phyloP scores from a whole-genome alignment of 2,329 filamentous ascomycete species.

The Knufia petricola region DNA sequence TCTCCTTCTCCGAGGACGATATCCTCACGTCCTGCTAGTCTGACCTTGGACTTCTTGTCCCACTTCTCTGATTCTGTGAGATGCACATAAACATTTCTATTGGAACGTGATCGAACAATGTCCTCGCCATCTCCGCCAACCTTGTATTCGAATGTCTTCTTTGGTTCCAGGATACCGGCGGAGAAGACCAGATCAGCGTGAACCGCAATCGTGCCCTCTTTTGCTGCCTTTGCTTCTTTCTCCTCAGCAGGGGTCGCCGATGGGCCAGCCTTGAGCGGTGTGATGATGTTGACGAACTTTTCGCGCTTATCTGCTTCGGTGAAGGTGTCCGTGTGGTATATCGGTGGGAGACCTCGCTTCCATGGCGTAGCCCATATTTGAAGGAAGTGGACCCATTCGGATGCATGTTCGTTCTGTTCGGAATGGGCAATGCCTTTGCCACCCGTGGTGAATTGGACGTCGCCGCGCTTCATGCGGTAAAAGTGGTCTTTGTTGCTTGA shows the following conservation, averaged over 20 bases:
- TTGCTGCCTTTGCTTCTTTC: slow-evolving; percentile 49
- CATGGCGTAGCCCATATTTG: slow-evolving; percentile 85
- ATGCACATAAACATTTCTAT: slow-evolving; percentile 68
- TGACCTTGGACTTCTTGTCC: slow-evolving; percentile 61
- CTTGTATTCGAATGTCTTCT: slow-evolving; percentile 59
- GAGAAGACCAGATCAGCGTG: slow-evolving; percentile 79
- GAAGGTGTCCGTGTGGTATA: slow-evolving; percentile 68
- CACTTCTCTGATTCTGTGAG: slow-evolving; percentile 61
- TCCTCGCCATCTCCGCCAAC: slow-evolving; percentile 46
- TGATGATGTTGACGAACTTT: slow-evolving; percentile 65
- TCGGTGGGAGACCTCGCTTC: slow-evolving; percentile 59
- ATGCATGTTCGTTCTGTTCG: slow-evolving; percentile 66
- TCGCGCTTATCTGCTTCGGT: slow-evolving; percentile 62
- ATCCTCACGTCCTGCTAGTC: slow-evolving; percentile 56
- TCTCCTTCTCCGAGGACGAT: slow-evolving; percentile 65
- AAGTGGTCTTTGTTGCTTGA: slow-evolving; percentile 52
- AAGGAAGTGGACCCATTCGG: slow-evolving; percentile 68
- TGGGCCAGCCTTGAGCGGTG: slow-evolving; percentile 58
- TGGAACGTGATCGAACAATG: slow-evolving; percentile 32
- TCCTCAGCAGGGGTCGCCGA: slow-evolving; percentile 55
- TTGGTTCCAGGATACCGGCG: slow-evolving; percentile 61
- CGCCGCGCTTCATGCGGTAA: slow-evolving; percentile 63
- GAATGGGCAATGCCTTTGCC: slow-evolving; percentile 71
- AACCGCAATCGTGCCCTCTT: slow-evolving; percentile 65
- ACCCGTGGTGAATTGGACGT: slow-evolving; percentile 86